These are phyloP conservation scores for Sporothrix dimorphospora DNA, from an alignment of 2,329 filamentous ascomycete species.

Conservation along the genomic window DNA sequence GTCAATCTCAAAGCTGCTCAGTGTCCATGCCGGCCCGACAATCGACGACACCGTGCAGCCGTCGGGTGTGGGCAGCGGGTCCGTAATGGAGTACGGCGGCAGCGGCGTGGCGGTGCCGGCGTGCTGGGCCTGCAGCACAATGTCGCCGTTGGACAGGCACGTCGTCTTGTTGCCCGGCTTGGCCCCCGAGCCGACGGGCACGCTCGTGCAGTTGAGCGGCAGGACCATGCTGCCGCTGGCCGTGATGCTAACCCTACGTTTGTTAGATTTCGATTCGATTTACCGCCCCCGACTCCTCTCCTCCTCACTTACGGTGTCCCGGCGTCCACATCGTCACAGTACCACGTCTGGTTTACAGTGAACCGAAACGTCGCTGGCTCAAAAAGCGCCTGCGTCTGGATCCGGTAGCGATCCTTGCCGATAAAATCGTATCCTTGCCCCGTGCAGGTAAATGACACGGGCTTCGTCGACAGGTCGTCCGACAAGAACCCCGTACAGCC, in stretches of 20 bases:
- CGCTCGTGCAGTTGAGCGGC: constrained; percentile 33
- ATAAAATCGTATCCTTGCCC: constrained; percentile 29
- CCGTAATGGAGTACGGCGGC: constrained; percentile 35
- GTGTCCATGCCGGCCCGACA: constrained; percentile 34
- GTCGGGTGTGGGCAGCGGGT: constrained; percentile 34
- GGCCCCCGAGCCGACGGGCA: background rate
- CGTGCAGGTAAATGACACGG: constrained; percentile 29
- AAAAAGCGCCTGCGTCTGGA: constrained; percentile 33
- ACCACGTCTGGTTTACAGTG: constrained; percentile 37
- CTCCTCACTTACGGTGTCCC: constrained; percentile 34
- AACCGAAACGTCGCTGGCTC: constrained; percentile 32
- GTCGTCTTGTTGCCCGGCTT: constrained; percentile 24
- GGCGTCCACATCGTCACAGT: constrained; percentile 35
- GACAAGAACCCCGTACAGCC: constrained; percentile 35
- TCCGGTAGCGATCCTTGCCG: constrained; percentile 31
- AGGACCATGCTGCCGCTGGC: constrained; percentile 32
- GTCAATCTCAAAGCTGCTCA: constrained; percentile 33
- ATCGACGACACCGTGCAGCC: constrained; percentile 37
- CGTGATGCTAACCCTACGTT: constrained; percentile 33
- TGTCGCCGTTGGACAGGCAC: constrained; percentile 29
- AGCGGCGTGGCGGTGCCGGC: constrained; percentile 27
- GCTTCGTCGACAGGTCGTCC: constrained; percentile 21
- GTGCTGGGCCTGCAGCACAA: constrained; percentile 22
- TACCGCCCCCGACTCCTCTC: background rate
- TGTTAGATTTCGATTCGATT: background rate